phyloP scores from a whole-genome alignment of 768 basidiomycete species.

The Suillus alpinus region DNA sequence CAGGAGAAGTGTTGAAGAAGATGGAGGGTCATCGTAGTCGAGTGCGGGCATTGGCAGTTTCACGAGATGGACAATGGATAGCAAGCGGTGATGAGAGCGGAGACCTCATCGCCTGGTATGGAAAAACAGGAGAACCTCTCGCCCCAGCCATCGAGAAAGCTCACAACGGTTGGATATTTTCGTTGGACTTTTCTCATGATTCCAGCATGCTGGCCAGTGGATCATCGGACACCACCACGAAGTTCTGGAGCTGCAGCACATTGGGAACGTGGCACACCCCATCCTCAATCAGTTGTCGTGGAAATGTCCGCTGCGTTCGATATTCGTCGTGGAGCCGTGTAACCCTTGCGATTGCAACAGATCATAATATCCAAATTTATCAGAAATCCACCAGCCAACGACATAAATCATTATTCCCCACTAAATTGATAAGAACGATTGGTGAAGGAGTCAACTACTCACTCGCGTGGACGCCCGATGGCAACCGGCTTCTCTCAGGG shows the following conservation, averaged over 20 bases:
- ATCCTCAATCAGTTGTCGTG: neutral
- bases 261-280: no score
- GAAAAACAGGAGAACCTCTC: neutral
- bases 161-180: neutral
- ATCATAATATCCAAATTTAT: neutral
- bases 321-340: neutral
- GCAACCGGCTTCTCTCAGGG: neutral
- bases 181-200: neutral
- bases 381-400: no score
- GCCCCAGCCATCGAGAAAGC: neutral
- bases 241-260: neutral
- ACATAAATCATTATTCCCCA: no score
- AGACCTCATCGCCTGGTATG: neutral
- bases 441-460: no score
- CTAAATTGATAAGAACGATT: no score
- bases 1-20: neutral
- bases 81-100: neutral
- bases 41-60: neutral
- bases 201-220: neutral
- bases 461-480: neutral
- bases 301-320: neutral
- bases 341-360: neutral
- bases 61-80: neutral
- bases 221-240: neutral
- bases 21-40: neutral